Evolutionary conservation across 352 stramenopile genomes (phyloP).

Genomic region (Phytophthora cryptogea): DNA sequence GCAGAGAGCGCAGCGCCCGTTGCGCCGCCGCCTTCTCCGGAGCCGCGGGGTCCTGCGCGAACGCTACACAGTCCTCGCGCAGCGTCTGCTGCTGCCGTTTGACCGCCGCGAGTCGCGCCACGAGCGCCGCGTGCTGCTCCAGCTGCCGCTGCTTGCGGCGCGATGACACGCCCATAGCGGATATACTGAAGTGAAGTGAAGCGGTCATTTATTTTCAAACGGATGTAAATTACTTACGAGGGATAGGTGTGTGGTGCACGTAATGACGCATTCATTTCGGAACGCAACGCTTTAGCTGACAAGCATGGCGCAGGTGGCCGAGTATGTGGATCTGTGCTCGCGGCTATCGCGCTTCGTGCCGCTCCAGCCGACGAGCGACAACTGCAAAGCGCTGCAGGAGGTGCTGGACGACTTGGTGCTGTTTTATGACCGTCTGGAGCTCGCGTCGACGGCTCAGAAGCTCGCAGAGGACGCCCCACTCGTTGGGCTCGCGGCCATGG

Average conservation of each 20-base stretch:
- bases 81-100: slow-evolving; percentile 50
- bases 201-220: too few relatives aligned
- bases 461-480: slow-evolving; percentile 4
- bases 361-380: slow-evolving; percentile 21
- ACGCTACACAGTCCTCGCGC: slow-evolving; percentile 37
- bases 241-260: neutral
- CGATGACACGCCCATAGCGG: slow-evolving; percentile 28
- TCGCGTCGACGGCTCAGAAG: neutral
- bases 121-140: slow-evolving; percentile 64
- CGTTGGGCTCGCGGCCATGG: slow-evolving; percentile 42
- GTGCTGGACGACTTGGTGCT: slow-evolving; percentile 35
- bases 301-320: slow-evolving; percentile 36
- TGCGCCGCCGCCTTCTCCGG: slow-evolving; percentile 62
- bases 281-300: slow-evolving; percentile 7
- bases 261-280: slow-evolving; percentile 4
- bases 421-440: slow-evolving; percentile 36
- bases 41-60: slow-evolving; percentile 43
- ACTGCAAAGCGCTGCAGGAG: slow-evolving; percentile 22
- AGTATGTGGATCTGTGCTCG: slow-evolving; percentile 66
- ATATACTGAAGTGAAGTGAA: slow-evolving; percentile 14
- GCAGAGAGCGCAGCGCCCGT: slow-evolving; percentile 53
- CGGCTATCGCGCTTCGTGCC: slow-evolving; percentile 68
- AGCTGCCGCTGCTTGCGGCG: slow-evolving; percentile 26
- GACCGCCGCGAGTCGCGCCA: slow-evolving; percentile 56
- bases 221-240: too few relatives aligned